These are phyloP conservation scores for Neurospora sp. DNA, from an alignment of 495 filamentous ascomycete genomes.

Conservation along the genomic window DNA sequence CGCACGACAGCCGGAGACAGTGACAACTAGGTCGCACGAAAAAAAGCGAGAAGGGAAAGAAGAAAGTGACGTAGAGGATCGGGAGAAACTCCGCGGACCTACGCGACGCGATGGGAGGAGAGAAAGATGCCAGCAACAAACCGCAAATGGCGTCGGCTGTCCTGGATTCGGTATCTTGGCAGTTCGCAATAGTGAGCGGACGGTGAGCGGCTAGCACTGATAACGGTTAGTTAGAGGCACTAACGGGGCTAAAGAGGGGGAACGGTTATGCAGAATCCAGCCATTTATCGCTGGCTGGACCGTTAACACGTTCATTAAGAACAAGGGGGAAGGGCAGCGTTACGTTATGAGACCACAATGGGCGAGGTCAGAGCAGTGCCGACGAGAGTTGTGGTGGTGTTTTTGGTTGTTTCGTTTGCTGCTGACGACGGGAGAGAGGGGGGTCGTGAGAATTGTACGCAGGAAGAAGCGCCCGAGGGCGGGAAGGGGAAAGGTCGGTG, in stretches of 20 bases:
- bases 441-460: background rate
- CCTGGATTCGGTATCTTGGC: background rate
- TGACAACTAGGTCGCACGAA: background rate
- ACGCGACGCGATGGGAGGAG: background rate
- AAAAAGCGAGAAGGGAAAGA: background rate
- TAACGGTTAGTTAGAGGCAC: background rate
- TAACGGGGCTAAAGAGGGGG: background rate
- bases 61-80: background rate
- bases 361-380: background rate
- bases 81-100: background rate
- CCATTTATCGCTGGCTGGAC: background rate
- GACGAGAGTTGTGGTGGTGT: background rate
- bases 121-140: background rate
- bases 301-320: background rate
- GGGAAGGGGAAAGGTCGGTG: background rate
- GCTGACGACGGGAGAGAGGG: background rate
- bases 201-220: background rate
- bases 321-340: background rate
- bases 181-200: background rate
- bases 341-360: background rate
- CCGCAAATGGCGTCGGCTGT: background rate
- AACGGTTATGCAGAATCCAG: background rate
- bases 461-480: background rate
- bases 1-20: background rate
- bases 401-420: background rate